Evolutionary conservation across 148 eudicot species (phyloP).

Genomic region (Heliamphora exappendiculata): DNA sequence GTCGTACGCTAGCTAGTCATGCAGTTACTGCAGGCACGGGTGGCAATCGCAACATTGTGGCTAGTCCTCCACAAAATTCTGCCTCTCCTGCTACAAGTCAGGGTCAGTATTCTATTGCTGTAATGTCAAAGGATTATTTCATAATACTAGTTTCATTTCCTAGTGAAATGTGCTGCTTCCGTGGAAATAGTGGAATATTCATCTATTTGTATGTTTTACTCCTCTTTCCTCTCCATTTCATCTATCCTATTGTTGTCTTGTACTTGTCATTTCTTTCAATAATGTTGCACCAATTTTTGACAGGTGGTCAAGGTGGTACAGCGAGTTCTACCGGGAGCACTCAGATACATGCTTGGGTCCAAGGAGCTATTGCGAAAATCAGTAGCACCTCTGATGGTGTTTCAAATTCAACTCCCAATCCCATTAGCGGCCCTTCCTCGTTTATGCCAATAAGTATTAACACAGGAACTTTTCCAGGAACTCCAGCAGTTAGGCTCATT

Average conservation of each 20-base stretch:
- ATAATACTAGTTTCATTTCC: constrained; percentile 3
- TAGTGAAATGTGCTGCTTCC: background rate
- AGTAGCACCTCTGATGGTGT: constrained; percentile 83
- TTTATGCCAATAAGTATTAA: constrained; percentile 97
- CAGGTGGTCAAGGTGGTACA: constrained; percentile 77
- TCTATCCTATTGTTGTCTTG: background rate
- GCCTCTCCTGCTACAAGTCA: constrained; percentile 68
- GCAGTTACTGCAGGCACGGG: constrained; percentile 84
- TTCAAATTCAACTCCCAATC: constrained; percentile 58
- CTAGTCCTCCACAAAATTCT: constrained; percentile 82
- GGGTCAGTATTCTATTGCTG: constrained; percentile 43
- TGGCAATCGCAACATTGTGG: constrained; percentile 79
- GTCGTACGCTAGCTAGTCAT: constrained; percentile 94
- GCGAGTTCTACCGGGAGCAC: constrained; percentile 83
- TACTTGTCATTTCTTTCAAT: background rate
- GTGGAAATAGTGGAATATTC: background rate
- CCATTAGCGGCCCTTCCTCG: constrained; percentile 63
- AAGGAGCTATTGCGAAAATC: constrained; percentile 98
- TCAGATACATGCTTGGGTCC: constrained; percentile 99
- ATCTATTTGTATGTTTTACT: background rate
- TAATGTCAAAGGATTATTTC: background rate
- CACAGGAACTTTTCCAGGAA: constrained; percentile 96
- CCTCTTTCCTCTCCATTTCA: background rate
- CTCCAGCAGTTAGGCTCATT: constrained; percentile 97
- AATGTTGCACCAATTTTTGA: constrained; percentile 3